Evolutionary conservation across 805 yeast genomes (phyloP), one percentile per base, ranked within the genome.

Genomic region (Ogataea ramenticola): DNA sequence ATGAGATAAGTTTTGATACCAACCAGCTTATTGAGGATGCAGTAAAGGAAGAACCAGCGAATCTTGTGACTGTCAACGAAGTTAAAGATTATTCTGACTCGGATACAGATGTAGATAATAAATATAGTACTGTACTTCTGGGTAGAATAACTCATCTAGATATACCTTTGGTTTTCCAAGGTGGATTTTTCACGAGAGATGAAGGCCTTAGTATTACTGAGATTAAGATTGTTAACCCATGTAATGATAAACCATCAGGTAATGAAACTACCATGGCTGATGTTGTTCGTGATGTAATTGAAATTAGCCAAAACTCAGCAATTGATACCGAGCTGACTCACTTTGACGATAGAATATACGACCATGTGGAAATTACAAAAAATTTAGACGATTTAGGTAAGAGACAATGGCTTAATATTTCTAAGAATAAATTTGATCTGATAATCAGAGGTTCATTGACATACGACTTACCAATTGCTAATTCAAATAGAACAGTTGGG

Each of bases 351-450:
- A n/a, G n/a, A n/a, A n/a, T n/a, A n/a, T n/a, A n/a, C n/a, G n/a
- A n/a, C n/a, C n/a, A n/a, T n/a, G n/a, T n/a, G n/a, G n/a, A n/a
- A n/a, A n/a, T n/a, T n/a, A n/a, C n/a, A n/a, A n/a, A 41, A 16
- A 44, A 43, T 19, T 38, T 54, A 27, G 55, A 54, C 30, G 55
- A 46, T 16, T 3, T 36, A 6, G 50, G 49, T 15, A 24, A 52
- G 26, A 64, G 74, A 43, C 80, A 80, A 55, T 90, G 98, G 98
- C 75, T 77, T 42, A 68, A 70, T 12, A 77, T 91, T 12, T 79
- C 83, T 11, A 75, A 78, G 47, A 77, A 86, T 56, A 96, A 96
- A 12, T 91, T 90, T 60, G 96, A 88, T 47, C 67, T 91, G 51
- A 84, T 88, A 19, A 71, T 91, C 3, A 70, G 95, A 41, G 98